Base-by-base conservation (phyloP, 192 early-diverging fungal species). In the Mortierella antarctica region DNA sequence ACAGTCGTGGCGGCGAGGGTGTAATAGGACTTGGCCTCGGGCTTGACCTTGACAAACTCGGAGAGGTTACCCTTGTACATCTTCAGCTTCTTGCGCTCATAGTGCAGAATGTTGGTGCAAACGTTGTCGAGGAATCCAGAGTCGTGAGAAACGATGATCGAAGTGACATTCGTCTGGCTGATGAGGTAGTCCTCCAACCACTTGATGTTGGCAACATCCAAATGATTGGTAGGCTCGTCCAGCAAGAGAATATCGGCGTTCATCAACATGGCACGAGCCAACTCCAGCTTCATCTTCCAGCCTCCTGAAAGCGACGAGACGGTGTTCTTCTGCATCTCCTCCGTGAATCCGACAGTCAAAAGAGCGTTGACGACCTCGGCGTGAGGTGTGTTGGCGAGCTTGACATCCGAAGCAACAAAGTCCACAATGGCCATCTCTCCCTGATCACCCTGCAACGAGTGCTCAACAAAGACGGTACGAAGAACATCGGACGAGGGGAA, bases 201-300 rank as follows among this genome's bases (percentile, higher is more conserved):
- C 54, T 86, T 85, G 59, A 86, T 84, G 69, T 86, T 86, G 54
- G 84, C 81, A 65, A 94, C 89, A 85, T 93, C 91, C 85, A 95
- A 91, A 83, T 93, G 91, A 86, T 95, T 94, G 71, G 92, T 94
- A 73, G 94, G 94, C 83, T 96, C 95, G 84, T 96, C 95, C 70
- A 95, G 83, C 64, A 96, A 84, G 62, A 95, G 76, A 58, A 96
- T 93, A 83, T 96, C 95, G 79, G 94, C 91, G 70, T 94, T 93
- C 86, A 88, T 86, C 79, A 96, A 84, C 91, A 96, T 92, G 67
- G 95, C 94, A 84, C 93, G 91, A 18, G 93, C 93, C 80, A 96
- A 88, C 83, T 90, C 93, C 54, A 95, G 87, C 91, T 94, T 95
- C 95, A 96, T 96, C 85, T 94, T 93, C 93, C 94, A 96, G 62